phyloP scores from a whole-genome alignment of 139 green algal genomes.

The Tetraselmis striata region DNA sequence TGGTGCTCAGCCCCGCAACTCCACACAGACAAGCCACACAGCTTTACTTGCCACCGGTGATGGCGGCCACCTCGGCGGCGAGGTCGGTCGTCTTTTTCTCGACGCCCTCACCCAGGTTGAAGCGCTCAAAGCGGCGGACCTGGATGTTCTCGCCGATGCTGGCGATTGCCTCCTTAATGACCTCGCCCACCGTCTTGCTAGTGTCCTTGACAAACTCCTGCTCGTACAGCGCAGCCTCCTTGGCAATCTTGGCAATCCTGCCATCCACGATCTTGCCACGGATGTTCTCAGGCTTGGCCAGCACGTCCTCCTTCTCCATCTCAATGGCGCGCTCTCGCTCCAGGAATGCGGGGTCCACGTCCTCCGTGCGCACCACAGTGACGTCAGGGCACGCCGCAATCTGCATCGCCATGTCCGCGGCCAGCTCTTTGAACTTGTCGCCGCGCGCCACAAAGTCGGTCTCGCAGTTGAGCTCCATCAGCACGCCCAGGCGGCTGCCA shows the following conservation, averaged over 20 bases:
- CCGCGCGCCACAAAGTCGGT: slow-evolving; percentile 94
- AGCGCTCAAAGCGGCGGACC: slow-evolving; percentile 77
- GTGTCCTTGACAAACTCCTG: slow-evolving; percentile 92
- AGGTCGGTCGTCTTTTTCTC: slow-evolving; percentile 92
- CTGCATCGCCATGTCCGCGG: slow-evolving; percentile 73
- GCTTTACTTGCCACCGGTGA: too few species aligned
- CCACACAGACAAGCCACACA: too few species aligned
- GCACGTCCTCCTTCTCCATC: slow-evolving; percentile 92
- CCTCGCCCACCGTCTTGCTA: slow-evolving; percentile 80
- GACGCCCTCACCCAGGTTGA: slow-evolving; percentile 89
- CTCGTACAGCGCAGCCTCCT: slow-evolving; percentile 76
- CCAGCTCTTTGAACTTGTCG: slow-evolving; percentile 86
- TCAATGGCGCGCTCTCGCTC: slow-evolving; percentile 85
- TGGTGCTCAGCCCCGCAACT: too few species aligned
- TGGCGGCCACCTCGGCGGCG: slow-evolving; percentile 88
- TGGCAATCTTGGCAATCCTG: slow-evolving; percentile 81
- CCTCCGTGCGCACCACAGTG: slow-evolving; percentile 56
- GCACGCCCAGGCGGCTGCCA: slow-evolving; percentile 73
- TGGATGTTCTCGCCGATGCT: slow-evolving; percentile 88
- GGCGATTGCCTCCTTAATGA: slow-evolving; percentile 86
- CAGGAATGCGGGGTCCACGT: slow-evolving; percentile 72
- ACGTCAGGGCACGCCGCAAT: slow-evolving; percentile 53
- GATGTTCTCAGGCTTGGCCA: slow-evolving; percentile 90
- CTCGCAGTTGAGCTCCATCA: slow-evolving; percentile 94
- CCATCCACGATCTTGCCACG: slow-evolving; percentile 94